phyloP scores from a whole-genome alignment of 305 asterid genomes.

The Fraxinus paxiana region DNA sequence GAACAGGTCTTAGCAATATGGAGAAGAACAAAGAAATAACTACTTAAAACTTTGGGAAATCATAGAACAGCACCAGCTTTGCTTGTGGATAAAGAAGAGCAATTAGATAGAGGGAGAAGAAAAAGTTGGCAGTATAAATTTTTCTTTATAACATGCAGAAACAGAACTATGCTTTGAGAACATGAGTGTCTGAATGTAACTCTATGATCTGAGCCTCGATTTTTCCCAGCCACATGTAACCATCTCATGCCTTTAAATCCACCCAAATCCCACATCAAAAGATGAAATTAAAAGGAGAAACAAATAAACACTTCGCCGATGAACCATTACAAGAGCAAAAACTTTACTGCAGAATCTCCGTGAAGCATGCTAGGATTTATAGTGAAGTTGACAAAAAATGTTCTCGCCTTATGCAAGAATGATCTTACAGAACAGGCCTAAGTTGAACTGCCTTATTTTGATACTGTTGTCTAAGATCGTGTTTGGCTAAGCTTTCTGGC shows the following conservation, averaged over 20 bases:
- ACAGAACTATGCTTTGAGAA: not conserved
- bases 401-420: not conserved
- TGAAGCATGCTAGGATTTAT: not conserved
- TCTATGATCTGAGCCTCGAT: not conserved
- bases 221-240: not conserved
- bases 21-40: not conserved
- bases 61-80: not conserved
- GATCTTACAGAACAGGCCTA: not conserved
- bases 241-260: not conserved
- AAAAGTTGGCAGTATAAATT: not conserved
- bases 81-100: not conserved
- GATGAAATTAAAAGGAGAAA: not conserved
- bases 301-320: not conserved
- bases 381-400: not conserved
- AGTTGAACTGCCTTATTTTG: not conserved
- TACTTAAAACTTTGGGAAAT: not conserved
- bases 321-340: not conserved
- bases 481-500: too few species aligned
- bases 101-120: not conserved
- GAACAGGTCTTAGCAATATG: conserved; percentile 28
- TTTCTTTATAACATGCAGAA: not conserved
- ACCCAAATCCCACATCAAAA: not conserved
- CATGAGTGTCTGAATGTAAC: not conserved
- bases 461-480: not conserved
- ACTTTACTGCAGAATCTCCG: not conserved